These are phyloP conservation scores for Rhodamnia argentea DNA, from an alignment of 345 rosid species.

Conservation along the genomic window DNA sequence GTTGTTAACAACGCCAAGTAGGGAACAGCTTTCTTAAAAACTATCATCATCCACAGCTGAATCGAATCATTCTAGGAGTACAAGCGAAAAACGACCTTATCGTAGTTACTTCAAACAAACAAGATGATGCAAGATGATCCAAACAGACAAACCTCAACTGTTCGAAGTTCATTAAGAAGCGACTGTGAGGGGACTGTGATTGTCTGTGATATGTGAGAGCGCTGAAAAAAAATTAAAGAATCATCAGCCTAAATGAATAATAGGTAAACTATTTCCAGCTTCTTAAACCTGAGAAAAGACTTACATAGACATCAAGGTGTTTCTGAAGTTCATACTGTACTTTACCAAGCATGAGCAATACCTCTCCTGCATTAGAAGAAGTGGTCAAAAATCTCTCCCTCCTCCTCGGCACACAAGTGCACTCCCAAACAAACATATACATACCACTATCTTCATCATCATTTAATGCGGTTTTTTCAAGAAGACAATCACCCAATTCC, in stretches of 20 bases:
- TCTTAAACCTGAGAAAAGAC: conserved; percentile 11
- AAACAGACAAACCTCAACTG: conserved; percentile 75
- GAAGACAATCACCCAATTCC: conserved; percentile 85
- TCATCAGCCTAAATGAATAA: background rate
- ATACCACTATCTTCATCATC: conserved; percentile 84
- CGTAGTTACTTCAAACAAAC: background rate
- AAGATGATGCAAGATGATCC: background rate
- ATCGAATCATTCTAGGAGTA: background rate
- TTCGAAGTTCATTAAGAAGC: conserved; percentile 91
- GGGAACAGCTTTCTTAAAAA: background rate
- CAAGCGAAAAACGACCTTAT: background rate
- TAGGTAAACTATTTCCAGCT: background rate
- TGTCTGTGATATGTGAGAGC: conserved; percentile 72
- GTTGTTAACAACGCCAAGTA: background rate
- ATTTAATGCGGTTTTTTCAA: conserved; percentile 63
- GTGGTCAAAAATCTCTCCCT: background rate
- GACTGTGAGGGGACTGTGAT: conserved; percentile 90
- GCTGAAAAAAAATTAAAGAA: conserved; percentile 36
- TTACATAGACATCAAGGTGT: conserved; percentile 84
- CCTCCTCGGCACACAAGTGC: background rate
- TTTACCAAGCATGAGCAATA: conserved; percentile 80
- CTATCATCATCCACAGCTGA: background rate
- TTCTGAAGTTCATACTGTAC: conserved; percentile 78
- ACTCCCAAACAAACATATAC: background rate
- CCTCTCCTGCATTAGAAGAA: conserved; percentile 45